These are phyloP conservation scores for Paraphaeosphaeria minitans DNA, from an alignment of 2,329 filamentous ascomycete species.

Conservation along the genomic window DNA sequence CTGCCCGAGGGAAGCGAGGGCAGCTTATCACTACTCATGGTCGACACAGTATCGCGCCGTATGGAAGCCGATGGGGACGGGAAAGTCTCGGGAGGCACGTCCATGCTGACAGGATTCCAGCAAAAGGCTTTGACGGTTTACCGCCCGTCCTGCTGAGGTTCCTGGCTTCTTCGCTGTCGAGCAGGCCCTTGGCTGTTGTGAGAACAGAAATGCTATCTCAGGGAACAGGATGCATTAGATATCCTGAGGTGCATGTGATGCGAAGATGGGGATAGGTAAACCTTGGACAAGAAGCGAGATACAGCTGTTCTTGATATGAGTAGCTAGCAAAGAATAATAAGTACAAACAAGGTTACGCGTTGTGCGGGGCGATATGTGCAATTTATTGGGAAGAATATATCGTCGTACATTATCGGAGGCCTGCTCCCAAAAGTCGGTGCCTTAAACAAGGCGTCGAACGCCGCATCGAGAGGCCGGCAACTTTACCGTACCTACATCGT, in stretches of 20 bases:
- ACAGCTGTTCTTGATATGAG: background rate
- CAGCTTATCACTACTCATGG: constrained; percentile 21
- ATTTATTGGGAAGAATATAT: background rate
- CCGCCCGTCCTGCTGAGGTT: background rate
- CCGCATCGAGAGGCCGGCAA: background rate
- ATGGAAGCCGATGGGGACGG: background rate
- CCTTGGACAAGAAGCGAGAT: background rate
- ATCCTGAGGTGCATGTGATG: background rate
- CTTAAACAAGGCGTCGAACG: constrained; percentile 5
- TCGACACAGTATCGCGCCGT: constrained; percentile 25
- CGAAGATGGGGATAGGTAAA: background rate
- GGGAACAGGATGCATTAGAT: background rate
- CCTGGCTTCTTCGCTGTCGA: background rate
- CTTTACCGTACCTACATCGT: background rate
- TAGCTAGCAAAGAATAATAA: background rate
- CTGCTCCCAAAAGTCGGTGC: background rate
- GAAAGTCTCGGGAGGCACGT: constrained; percentile 5
- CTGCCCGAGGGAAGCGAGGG: constrained; percentile 22
- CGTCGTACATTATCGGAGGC: background rate
- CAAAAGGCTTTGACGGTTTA: background rate
- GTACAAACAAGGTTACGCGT: background rate
- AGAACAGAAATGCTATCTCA: background rate
- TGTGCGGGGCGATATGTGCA: background rate
- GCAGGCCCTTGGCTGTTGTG: background rate
- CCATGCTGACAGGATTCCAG: background rate